Evolutionary conservation across 208 protist species (phyloP), one percentile per base, ranked within the genome.

Genomic region (Jaenimonas drosophilae): DNA sequence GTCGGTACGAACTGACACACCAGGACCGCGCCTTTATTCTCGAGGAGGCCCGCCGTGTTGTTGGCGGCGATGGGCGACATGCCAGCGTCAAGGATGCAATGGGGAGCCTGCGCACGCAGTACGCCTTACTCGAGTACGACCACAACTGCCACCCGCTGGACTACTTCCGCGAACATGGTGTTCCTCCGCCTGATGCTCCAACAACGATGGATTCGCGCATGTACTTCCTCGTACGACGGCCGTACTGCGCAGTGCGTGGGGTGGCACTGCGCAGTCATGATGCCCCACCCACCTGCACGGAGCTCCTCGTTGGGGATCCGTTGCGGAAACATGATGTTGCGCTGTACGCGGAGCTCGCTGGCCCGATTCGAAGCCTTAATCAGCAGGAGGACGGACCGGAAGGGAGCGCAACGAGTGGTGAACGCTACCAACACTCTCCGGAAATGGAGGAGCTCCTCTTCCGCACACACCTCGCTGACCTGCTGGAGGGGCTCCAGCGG

Each of bases 71-170:
- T 23, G 17, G 33, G 14, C 41, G 23, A 24, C 30, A 46, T 5
- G 40, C 29, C 26, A 34, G 20, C 23, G 19, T 4, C 12, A 27
- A 26, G 27, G 41, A 38, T 14, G 39, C 65, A 30, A 31, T 89
- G 14, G 63, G 72, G 19, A 76, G 80, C 11, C 56, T 89, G n/a
- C 75, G 80, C 3, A 66, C 80, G 11, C 80, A 89, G 44, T 69
- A 70, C 33, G 71, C 75, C 3, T 52, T 82, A 27, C 58, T 89
- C 4, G 52, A 65, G 37, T 83, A 89, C 53, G 80, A 89, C 36
- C 53, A 60, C 7, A 59, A 56, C 12, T 48, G 71, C 36, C 50
- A 60, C 17, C 69, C 80, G 6, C 56, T 53, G 0, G 61, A 70
- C 16, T 48, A 63, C 20, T 89, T 89, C 41, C 26, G 64, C 11